Base-by-base conservation (phyloP, 768 basidiomycete species). In the Mycena galericulata region DNA sequence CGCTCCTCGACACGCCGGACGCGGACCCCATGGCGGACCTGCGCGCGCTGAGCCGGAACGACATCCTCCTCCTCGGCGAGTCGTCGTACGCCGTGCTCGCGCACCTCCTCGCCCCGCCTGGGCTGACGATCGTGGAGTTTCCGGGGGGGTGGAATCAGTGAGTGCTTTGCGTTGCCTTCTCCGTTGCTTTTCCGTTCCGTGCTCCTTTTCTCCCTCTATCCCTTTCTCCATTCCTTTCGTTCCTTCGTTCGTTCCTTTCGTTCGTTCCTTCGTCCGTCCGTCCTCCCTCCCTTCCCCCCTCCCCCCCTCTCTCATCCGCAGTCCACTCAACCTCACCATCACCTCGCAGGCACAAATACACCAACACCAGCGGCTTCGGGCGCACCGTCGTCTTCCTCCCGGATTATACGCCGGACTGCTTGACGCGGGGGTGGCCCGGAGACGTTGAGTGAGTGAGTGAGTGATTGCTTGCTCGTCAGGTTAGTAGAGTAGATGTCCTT, bases 31-130 rank as follows among this genome's bases (percentile, higher is more conserved):
- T 54, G 0, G 27, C 50, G 30, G 61, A 53, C 50, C 9, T 62
- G 27, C 61, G 24, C 2, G 51, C 40, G 50, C 38, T 62, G 29
- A 45, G 50, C 30, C 4, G 17, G 17, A 30, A 30, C 29, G 61
- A 62, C 22, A 5, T 62, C 20, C 30, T 62, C 2, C 50, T 62
- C 8, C 50, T 62, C 36, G 61, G 61, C 11, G 38, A 62, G 27
- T 53, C 50, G 38, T 53, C 50, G 26, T 62, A 43, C 22, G 50
- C 12, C 2, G 61, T 34, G 9, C 20, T 62, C 4, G 61, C 27
- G 29, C 61, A 62, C 29, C 61, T 62, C 3, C 24, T 62, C 40
- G 61, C 61, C 49, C 40, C 40, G 27, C 50, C 50, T 26, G 61
- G 61, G 17, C 17, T 62, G 29, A 53, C 50, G 3, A 17, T 62